Conservation (phyloP, 2,329 filamentous ascomycete genomes). For the Stachybotrys elegans region DNA sequence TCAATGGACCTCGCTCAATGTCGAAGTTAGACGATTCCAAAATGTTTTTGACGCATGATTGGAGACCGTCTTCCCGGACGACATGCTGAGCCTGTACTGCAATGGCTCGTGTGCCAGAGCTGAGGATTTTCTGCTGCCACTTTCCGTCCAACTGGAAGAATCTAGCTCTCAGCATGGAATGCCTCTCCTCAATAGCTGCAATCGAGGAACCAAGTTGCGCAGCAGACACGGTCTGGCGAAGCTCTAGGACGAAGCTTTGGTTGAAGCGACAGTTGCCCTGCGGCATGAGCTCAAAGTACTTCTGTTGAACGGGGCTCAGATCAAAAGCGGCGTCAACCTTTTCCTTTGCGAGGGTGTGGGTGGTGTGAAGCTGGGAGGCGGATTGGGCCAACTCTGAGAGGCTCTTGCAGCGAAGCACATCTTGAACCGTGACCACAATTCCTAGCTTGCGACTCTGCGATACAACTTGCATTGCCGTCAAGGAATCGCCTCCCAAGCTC, state of each 20-base stretch:
- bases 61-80: not conserved
- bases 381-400: constrained; percentile 8
- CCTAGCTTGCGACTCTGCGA: constrained; percentile 26
- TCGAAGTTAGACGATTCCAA: not conserved
- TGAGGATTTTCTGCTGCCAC: constrained; percentile 6
- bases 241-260: constrained; percentile 9
- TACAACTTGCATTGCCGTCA: constrained; percentile 33
- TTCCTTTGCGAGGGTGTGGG: not conserved
- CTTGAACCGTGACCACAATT: constrained; percentile 19
- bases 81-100: not conserved
- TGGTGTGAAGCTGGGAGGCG: not conserved
- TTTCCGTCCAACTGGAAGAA: constrained; percentile 3
- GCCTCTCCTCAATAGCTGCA: constrained; percentile 5
- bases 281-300: constrained; percentile 2
- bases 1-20: constrained; percentile 9
- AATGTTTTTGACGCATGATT: not conserved
- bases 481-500: constrained; percentile 35
- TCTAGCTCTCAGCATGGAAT: constrained; percentile 11
- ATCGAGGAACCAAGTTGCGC: not conserved
- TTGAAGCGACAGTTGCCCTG: constrained; percentile 8
- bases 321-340: constrained; percentile 2
- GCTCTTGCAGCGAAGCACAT: constrained; percentile 21
- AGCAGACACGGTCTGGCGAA: not conserved
- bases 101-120: too few species aligned
- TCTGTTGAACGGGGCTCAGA: constrained; percentile 10